Base-by-base conservation (phyloP, 495 filamentous ascomycete genomes). In the Corynascus novoguineensis region DNA sequence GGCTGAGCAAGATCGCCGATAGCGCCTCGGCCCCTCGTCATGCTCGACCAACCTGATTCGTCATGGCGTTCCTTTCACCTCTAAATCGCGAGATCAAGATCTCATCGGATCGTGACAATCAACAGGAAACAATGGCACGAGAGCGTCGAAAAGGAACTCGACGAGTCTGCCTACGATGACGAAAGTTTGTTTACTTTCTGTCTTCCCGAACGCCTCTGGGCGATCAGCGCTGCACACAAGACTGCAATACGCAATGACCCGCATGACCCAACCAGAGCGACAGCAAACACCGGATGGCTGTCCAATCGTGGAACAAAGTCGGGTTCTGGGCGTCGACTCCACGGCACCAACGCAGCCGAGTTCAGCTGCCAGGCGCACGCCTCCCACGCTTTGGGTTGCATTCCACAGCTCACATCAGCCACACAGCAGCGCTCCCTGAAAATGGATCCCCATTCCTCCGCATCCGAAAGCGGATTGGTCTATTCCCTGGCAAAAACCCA, bases 331-430 rank as follows among this genome's bases (percentile, higher is more conserved):
- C 55, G 53, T 24, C 37, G 59, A 2, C 15, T 40, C 59, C 54
- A 47, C 47, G 52, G 55, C 64, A 62, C 62, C 62, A 55, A 48
- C 10, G 34, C 53, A 58, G 27, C 41, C 57, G 52, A 51, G 50
- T 49, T 31, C 21, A 50, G 50, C 55, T 37, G 48, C 53, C 59
- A 59, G 59, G 57, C 61, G 35, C 50, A 49, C 44, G 44, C 44
- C 41, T 53, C 24, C 57, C 34, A 42, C 31, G 22, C 58, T 57
- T 44, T 55, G 51, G 50, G 51, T 50, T 55, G 34, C 56, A 55
- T 51, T 28, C 24, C 55, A 53, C 64, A 64, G 64, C 64, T 67
- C 57, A 56, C 52, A 59, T 60, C 57, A 62, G 57, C 52, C 53
- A 56, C 54, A 53, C 61, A 57, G 63, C 55, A 28, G 11, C 22